A percentile compares a stretch with the other conserved stretches of the same genome.
These are phyloP conservation scores for Cutaneotrichosporon cavernicola DNA, from an alignment of 1,284 basidiomycete species.

Conservation along the genomic window DNA sequence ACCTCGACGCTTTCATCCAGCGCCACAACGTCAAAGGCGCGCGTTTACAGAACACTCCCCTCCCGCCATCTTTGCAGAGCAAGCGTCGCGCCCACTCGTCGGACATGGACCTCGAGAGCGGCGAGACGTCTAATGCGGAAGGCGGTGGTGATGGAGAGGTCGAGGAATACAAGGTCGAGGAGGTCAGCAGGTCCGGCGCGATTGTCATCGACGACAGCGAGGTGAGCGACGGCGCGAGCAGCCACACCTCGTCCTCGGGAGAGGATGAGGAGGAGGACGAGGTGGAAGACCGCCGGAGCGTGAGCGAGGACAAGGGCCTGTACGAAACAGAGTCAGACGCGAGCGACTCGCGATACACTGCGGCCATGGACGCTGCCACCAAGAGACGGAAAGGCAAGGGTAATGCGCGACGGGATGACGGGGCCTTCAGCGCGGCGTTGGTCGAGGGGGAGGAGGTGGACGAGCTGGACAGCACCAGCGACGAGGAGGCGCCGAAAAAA, in stretches of 20 bases:
- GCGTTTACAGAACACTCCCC: slow-evolving; percentile 1
- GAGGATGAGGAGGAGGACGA: neutral
- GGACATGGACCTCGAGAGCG: neutral
- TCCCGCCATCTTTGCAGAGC: neutral
- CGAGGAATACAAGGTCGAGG: neutral
- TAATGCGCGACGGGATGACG: neutral
- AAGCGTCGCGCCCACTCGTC: neutral
- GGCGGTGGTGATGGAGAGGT: slow-evolving; percentile 3
- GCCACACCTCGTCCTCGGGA: neutral
- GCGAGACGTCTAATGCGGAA: neutral
- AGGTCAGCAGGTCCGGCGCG: slow-evolving; percentile 5
- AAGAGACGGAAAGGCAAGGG: neutral
- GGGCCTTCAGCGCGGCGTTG: neutral
- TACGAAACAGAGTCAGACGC: neutral
- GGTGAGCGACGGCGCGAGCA: slow-evolving; percentile 5
- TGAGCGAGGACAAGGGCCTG: slow-evolving; percentile 12
- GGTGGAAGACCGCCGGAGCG: slow-evolving; percentile 7
- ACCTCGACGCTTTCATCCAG: neutral
- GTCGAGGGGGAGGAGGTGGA: neutral
- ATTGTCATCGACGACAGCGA: slow-evolving; percentile 17
- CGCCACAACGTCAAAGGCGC: neutral
- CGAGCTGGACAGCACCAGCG: neutral
- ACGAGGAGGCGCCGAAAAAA: neutral
- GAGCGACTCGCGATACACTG: slow-evolving; percentile 11
- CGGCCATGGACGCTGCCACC: neutral